These are phyloP conservation scores for Karstenula rhodostoma DNA, from an alignment of 2,329 filamentous ascomycete genomes.

Conservation along the genomic window DNA sequence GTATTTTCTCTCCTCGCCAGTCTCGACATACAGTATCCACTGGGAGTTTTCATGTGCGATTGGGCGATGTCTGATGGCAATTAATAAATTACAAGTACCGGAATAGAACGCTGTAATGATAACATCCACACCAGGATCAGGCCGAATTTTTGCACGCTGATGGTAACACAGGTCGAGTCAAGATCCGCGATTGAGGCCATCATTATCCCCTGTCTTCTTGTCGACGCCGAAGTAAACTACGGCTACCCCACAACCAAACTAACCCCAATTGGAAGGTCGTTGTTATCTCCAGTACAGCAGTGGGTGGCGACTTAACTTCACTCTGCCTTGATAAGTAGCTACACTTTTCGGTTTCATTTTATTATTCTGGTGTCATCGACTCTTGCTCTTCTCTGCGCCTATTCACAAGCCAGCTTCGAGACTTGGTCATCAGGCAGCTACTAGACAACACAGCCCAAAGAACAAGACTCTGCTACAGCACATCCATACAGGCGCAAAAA, in stretches of 20 bases:
- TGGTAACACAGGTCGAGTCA: too few relatives aligned
- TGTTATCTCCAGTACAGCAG: constrained; percentile 3
- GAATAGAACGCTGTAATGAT: too few relatives aligned
- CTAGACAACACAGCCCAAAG: background rate
- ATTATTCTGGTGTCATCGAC: background rate
- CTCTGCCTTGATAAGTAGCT: too few relatives aligned
- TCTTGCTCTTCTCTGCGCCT: background rate
- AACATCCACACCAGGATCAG: too few relatives aligned
- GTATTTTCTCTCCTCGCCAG: background rate
- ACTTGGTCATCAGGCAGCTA: background rate
- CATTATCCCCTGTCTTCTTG: too few relatives aligned
- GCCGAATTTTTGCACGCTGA: too few relatives aligned
- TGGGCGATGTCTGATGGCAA: too few relatives aligned
- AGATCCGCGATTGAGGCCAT: too few relatives aligned
- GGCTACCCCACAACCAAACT: background rate
- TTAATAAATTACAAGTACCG: too few relatives aligned
- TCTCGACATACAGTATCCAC: background rate
- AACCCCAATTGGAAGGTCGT: constrained; percentile 7
- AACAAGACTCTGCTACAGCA: background rate
- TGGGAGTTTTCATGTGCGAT: background rate
- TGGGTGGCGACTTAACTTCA: background rate
- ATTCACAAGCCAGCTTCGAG: background rate
- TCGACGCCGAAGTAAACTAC: too few relatives aligned
- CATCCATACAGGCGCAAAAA: background rate
- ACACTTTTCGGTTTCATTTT: background rate